A percentile compares a stretch with the other conserved stretches of the same genome.
Conservation (phyloP, 2,329 filamentous ascomycete species). For the Fusarium aywerte region DNA sequence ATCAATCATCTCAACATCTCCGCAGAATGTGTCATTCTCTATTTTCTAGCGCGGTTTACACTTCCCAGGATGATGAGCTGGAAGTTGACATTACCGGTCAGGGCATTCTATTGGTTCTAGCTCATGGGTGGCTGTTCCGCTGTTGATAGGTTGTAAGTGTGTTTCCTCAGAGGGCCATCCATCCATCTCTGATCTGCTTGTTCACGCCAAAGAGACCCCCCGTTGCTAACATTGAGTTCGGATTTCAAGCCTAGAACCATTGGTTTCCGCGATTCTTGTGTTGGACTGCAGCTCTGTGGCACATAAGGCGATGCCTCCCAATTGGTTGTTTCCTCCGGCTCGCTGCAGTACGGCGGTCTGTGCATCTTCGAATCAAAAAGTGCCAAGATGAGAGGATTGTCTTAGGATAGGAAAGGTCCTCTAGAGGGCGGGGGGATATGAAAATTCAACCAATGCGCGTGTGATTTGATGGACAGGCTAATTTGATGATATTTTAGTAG, state of each 20-base stretch:
- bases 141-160: not conserved
- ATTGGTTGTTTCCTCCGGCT: not conserved
- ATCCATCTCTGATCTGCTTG: not conserved
- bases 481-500: too few species aligned
- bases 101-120: not conserved
- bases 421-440: too few species aligned
- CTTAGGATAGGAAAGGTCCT: too few species aligned
- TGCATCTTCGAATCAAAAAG: not conserved
- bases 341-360: not conserved
- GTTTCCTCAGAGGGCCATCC: too few species aligned
- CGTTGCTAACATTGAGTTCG: not conserved
- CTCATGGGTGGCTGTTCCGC: not conserved
- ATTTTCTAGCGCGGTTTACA: not conserved
- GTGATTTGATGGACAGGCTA: too few species aligned
- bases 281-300: not conserved
- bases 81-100: not conserved
- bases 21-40: not conserved
- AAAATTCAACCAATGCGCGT: too few species aligned
- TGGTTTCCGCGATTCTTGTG: not conserved
- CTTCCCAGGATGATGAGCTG: not conserved
- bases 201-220: not conserved
- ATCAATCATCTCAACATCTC: not conserved
- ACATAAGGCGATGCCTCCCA: not conserved
- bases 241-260: not conserved
- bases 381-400: not conserved